Percentiles rank a stretch among this genome's conserved stretches.
These are phyloP conservation scores for Globisporangium uncinulatum DNA, from an alignment of 352 stramenopile genomes.

Conservation along the genomic window DNA sequence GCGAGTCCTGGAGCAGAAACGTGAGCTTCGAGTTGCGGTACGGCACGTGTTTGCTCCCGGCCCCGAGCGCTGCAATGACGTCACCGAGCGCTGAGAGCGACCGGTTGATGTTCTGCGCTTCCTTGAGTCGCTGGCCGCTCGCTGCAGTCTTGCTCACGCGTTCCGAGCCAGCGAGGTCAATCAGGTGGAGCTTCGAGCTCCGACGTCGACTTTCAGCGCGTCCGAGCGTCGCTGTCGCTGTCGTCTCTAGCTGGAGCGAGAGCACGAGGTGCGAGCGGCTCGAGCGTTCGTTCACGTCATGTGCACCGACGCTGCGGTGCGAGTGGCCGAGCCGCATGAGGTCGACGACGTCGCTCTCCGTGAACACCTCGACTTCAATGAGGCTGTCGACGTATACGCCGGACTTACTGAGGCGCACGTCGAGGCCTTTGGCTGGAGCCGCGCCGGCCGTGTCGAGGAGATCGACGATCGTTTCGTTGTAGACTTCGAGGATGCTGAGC, in stretches of 20 bases:
- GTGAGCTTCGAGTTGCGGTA: conserved; percentile 96
- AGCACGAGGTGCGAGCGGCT: conserved; percentile 91
- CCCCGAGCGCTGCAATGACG: conserved; percentile 91
- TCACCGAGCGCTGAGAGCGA: conserved; percentile 92
- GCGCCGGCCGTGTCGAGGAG: conserved; percentile 37
- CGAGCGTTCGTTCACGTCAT: conserved; percentile 93
- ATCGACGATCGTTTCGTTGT: conserved; percentile 81
- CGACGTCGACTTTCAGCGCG: conserved; percentile 38
- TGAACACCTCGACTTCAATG: conserved; percentile 81
- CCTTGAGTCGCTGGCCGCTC: conserved; percentile 90
- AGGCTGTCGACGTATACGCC: conserved; percentile 85
- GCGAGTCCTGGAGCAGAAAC: conserved; percentile 80
- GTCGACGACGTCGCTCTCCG: conserved; percentile 72
- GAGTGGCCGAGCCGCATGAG: conserved; percentile 80
- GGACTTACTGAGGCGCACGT: conserved; percentile 63
- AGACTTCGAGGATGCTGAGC: conserved; percentile 81
- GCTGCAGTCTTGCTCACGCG: conserved; percentile 88
- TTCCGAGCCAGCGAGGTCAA: conserved; percentile 87
- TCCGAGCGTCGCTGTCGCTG: conserved; percentile 5
- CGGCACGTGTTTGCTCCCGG: conserved; percentile 90
- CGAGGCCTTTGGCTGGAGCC: conserved; percentile 32
- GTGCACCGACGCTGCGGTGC: conserved; percentile 81
- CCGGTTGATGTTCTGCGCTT: conserved; percentile 96
- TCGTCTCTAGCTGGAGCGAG: conserved; percentile 70
- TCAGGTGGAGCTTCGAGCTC: conserved; percentile 79